Evolutionary conservation across 2,329 filamentous ascomycete genomes (phyloP), one percentile per base, ranked within the genome.

Genomic region (Penicillium glabrum): DNA sequence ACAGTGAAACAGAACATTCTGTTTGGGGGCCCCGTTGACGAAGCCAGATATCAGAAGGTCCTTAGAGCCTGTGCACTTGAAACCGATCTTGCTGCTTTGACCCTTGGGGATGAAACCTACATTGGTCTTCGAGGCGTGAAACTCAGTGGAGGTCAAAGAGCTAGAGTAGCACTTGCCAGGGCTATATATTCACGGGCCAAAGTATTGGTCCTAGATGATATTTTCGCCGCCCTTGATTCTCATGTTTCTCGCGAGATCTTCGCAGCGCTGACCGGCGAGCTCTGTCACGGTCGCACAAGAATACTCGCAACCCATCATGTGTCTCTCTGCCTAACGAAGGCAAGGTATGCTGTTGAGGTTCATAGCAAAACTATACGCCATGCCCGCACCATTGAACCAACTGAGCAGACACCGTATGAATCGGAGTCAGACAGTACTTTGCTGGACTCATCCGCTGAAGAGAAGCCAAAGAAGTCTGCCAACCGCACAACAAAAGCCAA

Each of bases 61-160:
- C 72, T 91, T 10, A 80, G 85, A 35, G 87, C 86, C 5, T 93
- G 89, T 61, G 89, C 89, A 1, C 71, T 93, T 45, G 81, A 81
- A 52, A 89, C 89, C 68, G 90, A 93, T 65, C 75, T 93, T 33
- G 82, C 8, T 21, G 19, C 19, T 21, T 14, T 41, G 16, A 4
- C n/a, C 9, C n/a, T 21, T 41, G 37, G 37, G 16, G 37, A 41
- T 3, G 8, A 41, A 13, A 93, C 90, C 0, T 88, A 91, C 66
- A 89, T 93, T 51, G 90, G 90, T 13, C 87, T 88, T 8, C 91
- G 91, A 60, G 90, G 90, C 7, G 89, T 93, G 65, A 91, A 92
- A 62, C 77, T 93, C 21, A 90, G 87, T 83, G 87, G 37, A 21
- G 37, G 37, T 19, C 37, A 41, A 21, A 41, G 19, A 13, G n/a